A percentile compares a stretch with the other conserved stretches of the same genome.
Evolutionary conservation across 768 basidiomycete genomes (phyloP).

Genomic region (Boletus sensibilis): DNA sequence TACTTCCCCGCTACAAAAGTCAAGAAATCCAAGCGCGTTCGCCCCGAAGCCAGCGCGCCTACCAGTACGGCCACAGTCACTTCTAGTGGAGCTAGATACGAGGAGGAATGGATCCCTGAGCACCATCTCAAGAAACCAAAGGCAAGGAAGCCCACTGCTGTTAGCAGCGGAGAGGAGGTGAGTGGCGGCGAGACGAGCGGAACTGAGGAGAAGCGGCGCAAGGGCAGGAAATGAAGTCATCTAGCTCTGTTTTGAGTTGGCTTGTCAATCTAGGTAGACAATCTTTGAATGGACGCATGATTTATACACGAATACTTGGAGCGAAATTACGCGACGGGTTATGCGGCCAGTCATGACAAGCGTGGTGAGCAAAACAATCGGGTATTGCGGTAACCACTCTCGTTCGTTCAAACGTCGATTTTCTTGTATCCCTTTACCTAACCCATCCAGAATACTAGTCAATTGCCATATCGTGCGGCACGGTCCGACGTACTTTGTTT

Average conservation of each 20-base stretch:
- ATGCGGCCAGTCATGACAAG: not conserved
- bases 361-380: not conserved
- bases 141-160: conserved; percentile 44
- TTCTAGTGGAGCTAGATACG: conserved; percentile 62
- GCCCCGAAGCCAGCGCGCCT: conserved; percentile 50
- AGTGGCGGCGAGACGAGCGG: conserved; percentile 68
- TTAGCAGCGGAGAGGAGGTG: conserved; percentile 61
- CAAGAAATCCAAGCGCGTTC: conserved; percentile 48
- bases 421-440: conserved; percentile 86
- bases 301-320: conserved; percentile 4
- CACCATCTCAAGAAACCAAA: conserved; percentile 76
- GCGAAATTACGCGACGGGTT: not conserved
- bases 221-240: conserved; percentile 47
- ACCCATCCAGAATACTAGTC: not conserved
- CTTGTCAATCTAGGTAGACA: not conserved
- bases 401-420: conserved; percentile 50
- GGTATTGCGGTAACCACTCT: not conserved
- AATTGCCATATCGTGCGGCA: not conserved
- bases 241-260: not conserved
- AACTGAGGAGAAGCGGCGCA: conserved; percentile 47
- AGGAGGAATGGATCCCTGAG: conserved; percentile 92
- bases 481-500: conserved; percentile 60
- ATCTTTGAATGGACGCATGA: conserved; percentile 2
- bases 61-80: conserved; percentile 60
- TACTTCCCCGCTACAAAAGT: conserved; percentile 62